Evolutionary conservation across 345 rosid genomes (phyloP).

Genomic region (Jatropha curcas): DNA sequence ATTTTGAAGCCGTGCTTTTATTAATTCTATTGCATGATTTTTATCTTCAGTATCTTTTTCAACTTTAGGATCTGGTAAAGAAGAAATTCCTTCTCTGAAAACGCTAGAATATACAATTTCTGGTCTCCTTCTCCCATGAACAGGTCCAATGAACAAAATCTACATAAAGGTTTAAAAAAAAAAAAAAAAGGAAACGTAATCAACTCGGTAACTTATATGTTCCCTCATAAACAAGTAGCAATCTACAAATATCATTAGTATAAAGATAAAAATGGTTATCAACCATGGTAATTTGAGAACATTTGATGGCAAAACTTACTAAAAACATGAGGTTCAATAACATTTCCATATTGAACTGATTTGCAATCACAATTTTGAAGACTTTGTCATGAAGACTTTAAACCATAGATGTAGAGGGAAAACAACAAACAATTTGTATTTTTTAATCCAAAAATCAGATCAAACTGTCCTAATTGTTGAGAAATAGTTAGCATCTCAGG

Average conservation of each 20-base stretch:
- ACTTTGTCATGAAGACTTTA: neutral
- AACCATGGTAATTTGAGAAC: neutral
- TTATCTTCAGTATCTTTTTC: constrained; percentile 34
- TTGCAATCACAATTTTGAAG: neutral
- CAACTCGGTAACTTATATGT: constrained; percentile 13
- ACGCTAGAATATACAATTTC: constrained; percentile 43
- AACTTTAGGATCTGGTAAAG: constrained; percentile 27
- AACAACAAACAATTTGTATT: too few species aligned
- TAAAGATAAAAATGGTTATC: neutral
- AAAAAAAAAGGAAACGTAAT: constrained; percentile 10
- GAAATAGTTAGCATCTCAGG: neutral
- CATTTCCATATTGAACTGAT: neutral
- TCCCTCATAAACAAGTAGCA: neutral
- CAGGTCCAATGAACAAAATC: constrained; percentile 80
- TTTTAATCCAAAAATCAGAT: neutral
- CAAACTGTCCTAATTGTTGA: neutral
- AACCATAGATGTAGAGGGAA: neutral
- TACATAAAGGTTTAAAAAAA: constrained; percentile 25
- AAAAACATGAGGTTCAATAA: neutral
- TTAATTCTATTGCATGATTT: constrained; percentile 47
- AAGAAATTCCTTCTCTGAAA: constrained; percentile 30
- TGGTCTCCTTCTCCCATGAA: constrained; percentile 52
- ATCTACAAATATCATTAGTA: neutral
- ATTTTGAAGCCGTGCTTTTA: constrained; percentile 42
- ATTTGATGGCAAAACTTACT: neutral